Evolutionary conservation across 345 rosid genomes (phyloP).

Genomic region (Mangifera indica): DNA sequence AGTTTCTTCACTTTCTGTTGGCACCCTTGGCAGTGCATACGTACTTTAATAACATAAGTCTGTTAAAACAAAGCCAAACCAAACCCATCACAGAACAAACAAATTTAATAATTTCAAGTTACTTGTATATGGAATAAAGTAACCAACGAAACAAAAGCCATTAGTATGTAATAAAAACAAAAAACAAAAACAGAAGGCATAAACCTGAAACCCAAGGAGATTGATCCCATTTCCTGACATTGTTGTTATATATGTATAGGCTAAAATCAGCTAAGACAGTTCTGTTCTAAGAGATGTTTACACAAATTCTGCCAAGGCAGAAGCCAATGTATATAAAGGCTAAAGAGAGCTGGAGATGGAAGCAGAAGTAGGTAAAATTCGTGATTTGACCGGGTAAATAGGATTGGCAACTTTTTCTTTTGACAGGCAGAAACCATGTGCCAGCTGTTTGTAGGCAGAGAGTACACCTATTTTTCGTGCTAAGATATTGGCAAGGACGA

Average conservation of each 20-base stretch:
- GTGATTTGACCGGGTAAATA: conserved; percentile 28
- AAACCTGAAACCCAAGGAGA: conserved; percentile 41
- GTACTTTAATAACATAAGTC: conserved; percentile 64
- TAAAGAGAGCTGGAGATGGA: neutral
- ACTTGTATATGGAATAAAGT: neutral
- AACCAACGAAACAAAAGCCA: neutral
- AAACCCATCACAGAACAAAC: neutral
- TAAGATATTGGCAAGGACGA: neutral
- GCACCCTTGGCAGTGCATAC: conserved; percentile 77
- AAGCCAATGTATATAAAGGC: neutral
- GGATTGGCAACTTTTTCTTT: neutral
- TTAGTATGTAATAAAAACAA: neutral
- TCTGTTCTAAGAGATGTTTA: too few species aligned
- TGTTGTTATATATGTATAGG: too few species aligned
- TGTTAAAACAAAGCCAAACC: conserved; percentile 20
- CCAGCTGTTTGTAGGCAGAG: neutral
- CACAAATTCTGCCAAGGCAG: too few species aligned
- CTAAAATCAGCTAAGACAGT: too few species aligned
- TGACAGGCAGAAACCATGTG: conserved; percentile 7
- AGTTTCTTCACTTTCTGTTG: conserved; percentile 56
- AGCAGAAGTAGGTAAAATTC: conserved; percentile 5
- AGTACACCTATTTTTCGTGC: neutral
- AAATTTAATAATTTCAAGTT: neutral
- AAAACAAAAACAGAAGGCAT: neutral
- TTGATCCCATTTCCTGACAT: neutral